Base-by-base conservation (phyloP, 352 stramenopile species). In the Phytophthora macrochlamydospora region DNA sequence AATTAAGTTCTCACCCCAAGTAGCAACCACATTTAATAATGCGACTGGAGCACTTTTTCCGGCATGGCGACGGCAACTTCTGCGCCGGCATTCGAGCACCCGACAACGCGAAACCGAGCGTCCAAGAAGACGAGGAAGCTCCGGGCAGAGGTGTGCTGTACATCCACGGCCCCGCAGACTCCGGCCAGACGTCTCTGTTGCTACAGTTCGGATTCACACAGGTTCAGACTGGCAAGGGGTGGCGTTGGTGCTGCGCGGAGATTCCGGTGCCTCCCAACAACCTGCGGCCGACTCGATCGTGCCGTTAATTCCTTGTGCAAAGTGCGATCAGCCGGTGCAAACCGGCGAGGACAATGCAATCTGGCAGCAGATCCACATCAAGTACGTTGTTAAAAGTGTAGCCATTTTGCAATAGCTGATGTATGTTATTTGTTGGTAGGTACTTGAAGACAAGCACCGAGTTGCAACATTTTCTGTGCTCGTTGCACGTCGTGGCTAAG, bases 141-240 rank as follows among this genome's bases (percentile, higher is more conserved):
- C 31, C 5, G 12, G 53, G 76, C 4, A 46, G 58, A 12, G 65
- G 69, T 14, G 58, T 89, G 24, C 44, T 85, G 56, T 87, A 78
- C 44, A 49, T 91, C 4, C 79, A 85, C 32, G 79, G 79, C 1
- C 75, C 79, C 2, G n/a, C 46, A 2, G 59, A 69, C 29, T 67
- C 73, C 1, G 81, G 81, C 0, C 71, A 86, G 67, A 90, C 81
- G 54, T 89, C 83, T 57, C 48, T 92, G 56, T 62, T 92, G 52
- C 67, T 92, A 33, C 81, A 90, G 44, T 84, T 83, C 53, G 83
- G 75, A 35, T 92, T 90, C 56, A 77, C 83, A 18, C 75, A 85
- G 14, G 81, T 72, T 8, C 75, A 72, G 31, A 58, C 49, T 2
- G 78, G 68, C 13, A 70, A 75, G 48, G 69, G 61, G 81, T 90